phyloP scores from a whole-genome alignment of 139 green algal species.

The Chlamydomonas eustigma region DNA sequence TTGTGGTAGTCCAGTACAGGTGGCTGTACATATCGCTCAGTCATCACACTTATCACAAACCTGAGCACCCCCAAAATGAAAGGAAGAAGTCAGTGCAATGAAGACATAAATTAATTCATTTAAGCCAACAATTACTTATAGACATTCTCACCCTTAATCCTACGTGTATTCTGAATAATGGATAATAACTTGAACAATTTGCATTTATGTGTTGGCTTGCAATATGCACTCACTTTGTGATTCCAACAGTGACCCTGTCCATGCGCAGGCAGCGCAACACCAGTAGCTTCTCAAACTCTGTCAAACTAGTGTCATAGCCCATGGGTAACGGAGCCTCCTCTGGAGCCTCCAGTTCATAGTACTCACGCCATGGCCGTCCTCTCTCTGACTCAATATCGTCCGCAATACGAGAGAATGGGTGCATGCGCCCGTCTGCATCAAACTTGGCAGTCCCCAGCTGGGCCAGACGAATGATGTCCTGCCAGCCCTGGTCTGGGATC shows the following conservation, averaged over 20 bases:
- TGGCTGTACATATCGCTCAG: constrained; percentile 58
- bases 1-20: constrained; percentile 71
- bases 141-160: no score
- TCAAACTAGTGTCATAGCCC: constrained; percentile 48
- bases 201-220: constrained; percentile 62
- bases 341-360: constrained; percentile 63
- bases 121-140: no score
- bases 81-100: no score
- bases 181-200: constrained; percentile 43
- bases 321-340: constrained; percentile 47
- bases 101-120: no score
- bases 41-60: constrained; percentile 47
- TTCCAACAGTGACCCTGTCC: constrained; percentile 74
- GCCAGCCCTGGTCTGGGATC: constrained; percentile 56
- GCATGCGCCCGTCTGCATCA: constrained; percentile 23
- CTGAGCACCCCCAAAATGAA: no score
- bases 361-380: constrained; percentile 58
- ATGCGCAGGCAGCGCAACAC: constrained; percentile 79
- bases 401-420: constrained; percentile 36
- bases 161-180: no score
- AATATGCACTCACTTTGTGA: constrained; percentile 69
- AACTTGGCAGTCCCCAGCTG: constrained; percentile 44
- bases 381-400: constrained; percentile 61
- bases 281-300: constrained; percentile 73
- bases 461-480: constrained; percentile 73